These are phyloP conservation scores for Pythium monospermum DNA, from an alignment of 352 stramenopile genomes.

Conservation along the genomic window DNA sequence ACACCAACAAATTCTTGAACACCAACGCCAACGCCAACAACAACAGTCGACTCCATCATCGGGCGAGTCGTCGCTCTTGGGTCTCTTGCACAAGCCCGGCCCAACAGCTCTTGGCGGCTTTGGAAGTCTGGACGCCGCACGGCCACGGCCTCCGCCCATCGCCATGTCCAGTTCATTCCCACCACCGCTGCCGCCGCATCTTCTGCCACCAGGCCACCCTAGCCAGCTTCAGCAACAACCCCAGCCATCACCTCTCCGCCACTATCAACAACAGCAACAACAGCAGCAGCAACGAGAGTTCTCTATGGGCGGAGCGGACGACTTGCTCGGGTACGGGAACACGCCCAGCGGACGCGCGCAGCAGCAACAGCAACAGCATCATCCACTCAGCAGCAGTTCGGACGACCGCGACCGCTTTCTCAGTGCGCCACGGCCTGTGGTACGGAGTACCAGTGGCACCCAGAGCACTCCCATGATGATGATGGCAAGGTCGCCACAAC, in stretches of 20 bases:
- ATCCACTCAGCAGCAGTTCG: slow-evolving; percentile 24
- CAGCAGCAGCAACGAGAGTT: slow-evolving; percentile 12
- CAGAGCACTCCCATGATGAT: slow-evolving; percentile 9
- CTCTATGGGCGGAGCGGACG: slow-evolving; percentile 17
- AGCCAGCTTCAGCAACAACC: slow-evolving; percentile 10
- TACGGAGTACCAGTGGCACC: slow-evolving; percentile 16
- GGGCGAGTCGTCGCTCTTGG: no score
- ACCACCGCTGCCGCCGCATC: slow-evolving; percentile 1
- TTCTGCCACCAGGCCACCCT: slow-evolving; percentile 8
- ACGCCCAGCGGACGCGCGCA: no score
- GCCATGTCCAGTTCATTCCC: slow-evolving; percentile 18
- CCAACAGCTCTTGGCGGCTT: no score
- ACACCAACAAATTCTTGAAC: no score
- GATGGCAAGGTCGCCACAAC: slow-evolving; percentile 15
- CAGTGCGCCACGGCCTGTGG: slow-evolving; percentile 11
- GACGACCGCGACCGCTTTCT: slow-evolving; percentile 15
- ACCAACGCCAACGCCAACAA: no score
- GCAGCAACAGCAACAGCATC: background rate
- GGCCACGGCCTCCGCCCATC: slow-evolving; percentile 11
- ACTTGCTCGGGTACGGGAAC: slow-evolving; percentile 37
- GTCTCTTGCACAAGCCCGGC: no score
- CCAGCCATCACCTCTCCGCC: no score
- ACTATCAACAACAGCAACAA: slow-evolving; percentile 9
- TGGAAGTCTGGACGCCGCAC: slow-evolving; percentile 11
- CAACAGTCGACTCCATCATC: no score